Base-by-base conservation (phyloP, 768 basidiomycete genomes). In the Rhodosporidiobolus sp. region DNA sequence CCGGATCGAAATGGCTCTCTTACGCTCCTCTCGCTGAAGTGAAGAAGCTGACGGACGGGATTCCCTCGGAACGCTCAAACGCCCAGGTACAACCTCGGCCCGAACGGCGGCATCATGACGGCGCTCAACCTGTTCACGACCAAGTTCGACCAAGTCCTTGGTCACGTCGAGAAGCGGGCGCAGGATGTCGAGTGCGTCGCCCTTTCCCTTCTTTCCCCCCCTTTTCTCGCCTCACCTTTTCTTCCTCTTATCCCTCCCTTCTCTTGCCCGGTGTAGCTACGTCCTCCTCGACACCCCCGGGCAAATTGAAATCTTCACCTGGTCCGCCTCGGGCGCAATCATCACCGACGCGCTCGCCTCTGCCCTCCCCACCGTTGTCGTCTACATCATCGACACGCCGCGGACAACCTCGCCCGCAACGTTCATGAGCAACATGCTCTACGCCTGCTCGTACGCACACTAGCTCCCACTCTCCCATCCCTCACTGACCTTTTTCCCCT, bases 361-460 rank as follows among this genome's bases (percentile, higher is more conserved):
- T 5, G 87, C 94, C 0, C 84, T 98, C 68, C 96, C 96, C 10
- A 89, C 96, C 3, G 92, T 95, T 46, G 88, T 99, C 48, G 96
- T 96, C 24, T 99, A 98, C 79, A 86, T 99, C 72, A 92, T 99
- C 76, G 96, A 99, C 81, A 99, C 96, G 7, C 96, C 96, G 30
- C 85, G 96, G 73, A 93, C 92, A 28, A 89, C 90, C 0, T 88
- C 92, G 0, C 96, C 96, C 0, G 93, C 95, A 24, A 99, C 96
- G 6, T 99, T 99, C 82, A 99, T 98, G 96, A 91, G 89, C 28
- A 99, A 99, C 82, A 99, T 99, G 96, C 85, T 99, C 54, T 99
- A 98, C 79, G 96, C 96, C 3, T 99, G 96, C 85, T 93, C 91
- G 90, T 90, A 68, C 72, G 86, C n/a, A 26, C 9, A 20, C n/a